Base-by-base conservation (phyloP, 2,329 filamentous ascomycete genomes). In the Cephalotrichum gorgonifer region DNA sequence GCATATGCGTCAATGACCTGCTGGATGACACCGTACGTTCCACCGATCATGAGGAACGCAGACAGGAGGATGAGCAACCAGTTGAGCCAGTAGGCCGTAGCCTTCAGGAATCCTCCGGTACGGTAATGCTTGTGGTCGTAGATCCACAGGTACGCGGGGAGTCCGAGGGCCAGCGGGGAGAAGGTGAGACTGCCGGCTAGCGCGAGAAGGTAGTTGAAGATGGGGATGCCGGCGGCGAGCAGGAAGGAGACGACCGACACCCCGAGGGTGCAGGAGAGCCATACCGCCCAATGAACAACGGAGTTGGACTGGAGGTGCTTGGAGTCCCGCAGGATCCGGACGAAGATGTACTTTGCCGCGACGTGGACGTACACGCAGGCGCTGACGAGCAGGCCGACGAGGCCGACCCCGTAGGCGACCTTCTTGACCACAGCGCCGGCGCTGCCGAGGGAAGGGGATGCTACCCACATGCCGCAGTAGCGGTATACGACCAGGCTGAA, bases 401-500 rank as follows among this genome's bases (percentile, higher is more conserved):
- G 58, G 3, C 71, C 79, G 42, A 83, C 66, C 3, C 79, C 80
- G 54, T 83, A 84, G 0, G 76, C 63, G 0, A 82, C 69, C 59
- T 78, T 81, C 64, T 83, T 82, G 54, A 83, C 66, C 0, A 69
- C 72, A 4, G 67, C 65, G 9, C 80, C 79, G 0, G 80, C 80
- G 33, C 72, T 78, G 7, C 79, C 79, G 0, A 84, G 70, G 1
- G 78, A 77, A 0, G 81, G 81, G 3, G 72, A 76, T 0, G 79
- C 76, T 4, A 84, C 78, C 73, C 75, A 83, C 52, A 75, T 65
- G 4, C 80, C 81, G 54, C 78, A 81, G 66, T 70, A 83, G 42
- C 69, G 67, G 62, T 83, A 83, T 4, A 83, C 74, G 3, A 81
- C 76, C 15, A 83, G 65, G 39, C 70, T 72, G 57, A 82, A 79